These are phyloP conservation scores for Metschnikowia vanudenii DNA, from an alignment of 805 yeast genomes.

Conservation along the genomic window DNA sequence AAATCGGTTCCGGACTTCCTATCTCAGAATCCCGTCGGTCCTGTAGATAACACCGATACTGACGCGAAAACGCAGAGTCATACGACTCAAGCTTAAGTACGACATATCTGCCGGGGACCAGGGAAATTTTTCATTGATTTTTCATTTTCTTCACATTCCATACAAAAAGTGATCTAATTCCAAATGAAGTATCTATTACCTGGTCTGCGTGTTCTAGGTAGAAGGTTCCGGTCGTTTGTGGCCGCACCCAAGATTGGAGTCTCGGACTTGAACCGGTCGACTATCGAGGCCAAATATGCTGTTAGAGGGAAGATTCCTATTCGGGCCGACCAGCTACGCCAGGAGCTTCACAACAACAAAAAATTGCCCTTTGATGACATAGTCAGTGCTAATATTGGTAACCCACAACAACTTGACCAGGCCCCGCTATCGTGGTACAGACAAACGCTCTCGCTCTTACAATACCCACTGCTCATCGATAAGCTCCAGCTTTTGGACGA, in stretches of 20 bases:
- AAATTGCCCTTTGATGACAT: slow-evolving; percentile 72
- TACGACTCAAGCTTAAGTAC: neutral
- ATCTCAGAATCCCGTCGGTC: too few species aligned
- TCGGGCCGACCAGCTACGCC: slow-evolving; percentile 80
- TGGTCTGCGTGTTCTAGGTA: slow-evolving; percentile 5
- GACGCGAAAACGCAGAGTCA: neutral
- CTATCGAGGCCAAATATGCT: slow-evolving; percentile 88
- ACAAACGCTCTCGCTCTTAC: slow-evolving; percentile 81
- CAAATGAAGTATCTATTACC: neutral
- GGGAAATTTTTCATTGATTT: neutral
- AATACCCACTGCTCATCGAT: slow-evolving; percentile 70
- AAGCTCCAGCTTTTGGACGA: slow-evolving; percentile 22
- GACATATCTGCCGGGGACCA: neutral
- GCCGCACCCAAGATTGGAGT: slow-evolving; percentile 22
- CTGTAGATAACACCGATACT: neutral
- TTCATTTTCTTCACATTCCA: neutral
- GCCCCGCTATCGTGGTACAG: slow-evolving; percentile 93
- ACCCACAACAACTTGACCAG: slow-evolving; percentile 96
- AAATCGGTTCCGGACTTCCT: too few species aligned
- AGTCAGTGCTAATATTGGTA: slow-evolving; percentile 92
- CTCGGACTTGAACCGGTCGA: slow-evolving; percentile 64
- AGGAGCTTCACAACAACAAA: slow-evolving; percentile 49
- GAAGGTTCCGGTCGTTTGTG: slow-evolving; percentile 13
- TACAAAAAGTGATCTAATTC: neutral
- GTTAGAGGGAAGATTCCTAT: slow-evolving; percentile 94